Evolutionary conservation across 192 early-diverging fungal genomes (phyloP).

Genomic region (Umbelopsis sp.): DNA sequence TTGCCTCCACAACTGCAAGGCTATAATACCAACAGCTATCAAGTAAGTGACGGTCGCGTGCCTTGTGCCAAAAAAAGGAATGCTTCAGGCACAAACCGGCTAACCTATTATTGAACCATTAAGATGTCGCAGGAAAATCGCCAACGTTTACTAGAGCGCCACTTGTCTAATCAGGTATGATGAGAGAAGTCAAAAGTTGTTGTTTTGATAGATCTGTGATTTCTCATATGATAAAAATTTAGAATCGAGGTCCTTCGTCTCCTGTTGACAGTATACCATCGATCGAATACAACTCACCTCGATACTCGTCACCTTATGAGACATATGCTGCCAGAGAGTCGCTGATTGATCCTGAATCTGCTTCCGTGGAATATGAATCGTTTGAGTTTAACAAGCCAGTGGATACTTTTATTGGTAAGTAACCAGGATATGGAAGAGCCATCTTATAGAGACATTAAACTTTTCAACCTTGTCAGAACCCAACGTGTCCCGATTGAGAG

Average conservation of each 20-base stretch:
- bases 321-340: slow-evolving; percentile 24
- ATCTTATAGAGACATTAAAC: background rate
- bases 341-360: slow-evolving; percentile 22
- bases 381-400: background rate
- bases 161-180: slow-evolving; percentile 18
- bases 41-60: slow-evolving; percentile 6
- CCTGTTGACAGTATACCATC: slow-evolving; percentile 15
- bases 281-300: slow-evolving; percentile 15
- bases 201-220: background rate
- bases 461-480: background rate
- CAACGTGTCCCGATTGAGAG: background rate
- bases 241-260: background rate
- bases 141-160: slow-evolving; percentile 14
- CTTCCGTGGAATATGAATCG: background rate
- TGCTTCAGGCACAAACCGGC: background rate
- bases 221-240: background rate
- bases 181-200: background rate
- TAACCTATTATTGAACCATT: background rate
- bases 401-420: slow-evolving; percentile 12
- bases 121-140: slow-evolving; percentile 26
- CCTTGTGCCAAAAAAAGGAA: slow-evolving; percentile 17
- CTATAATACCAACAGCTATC: background rate
- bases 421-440: background rate
- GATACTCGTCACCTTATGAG: slow-evolving; percentile 9
- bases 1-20: background rate